A percentile compares a stretch with the other conserved stretches of the same genome.
Conservation (phyloP, 1,139 yeast genomes). For the Saccharomycopsis hybrid region DNA sequence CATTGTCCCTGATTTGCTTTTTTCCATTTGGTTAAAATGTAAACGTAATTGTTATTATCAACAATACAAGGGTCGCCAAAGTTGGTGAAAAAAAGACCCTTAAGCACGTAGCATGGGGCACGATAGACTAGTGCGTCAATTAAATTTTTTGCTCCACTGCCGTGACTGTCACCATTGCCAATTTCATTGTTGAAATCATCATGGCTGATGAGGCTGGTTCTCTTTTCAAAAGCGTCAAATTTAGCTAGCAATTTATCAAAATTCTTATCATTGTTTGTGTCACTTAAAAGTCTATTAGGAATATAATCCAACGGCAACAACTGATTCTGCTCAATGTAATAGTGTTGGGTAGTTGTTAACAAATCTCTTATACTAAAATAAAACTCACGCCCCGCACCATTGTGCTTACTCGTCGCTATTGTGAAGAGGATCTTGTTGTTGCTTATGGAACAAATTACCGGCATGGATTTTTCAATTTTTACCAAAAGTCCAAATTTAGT, state of each 20-base stretch:
- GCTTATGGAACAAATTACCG: constrained; percentile 51
- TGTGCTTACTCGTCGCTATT: constrained; percentile 22
- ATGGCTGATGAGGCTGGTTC: constrained; percentile 22
- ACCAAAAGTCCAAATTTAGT: constrained; percentile 52
- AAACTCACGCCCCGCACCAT: constrained; percentile 26
- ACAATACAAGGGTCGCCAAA: constrained; percentile 87
- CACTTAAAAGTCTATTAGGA: constrained; percentile 5
- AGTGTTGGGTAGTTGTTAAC: constrained; percentile 28
- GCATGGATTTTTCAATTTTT: constrained; percentile 44
- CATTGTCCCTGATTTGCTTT: constrained; percentile 70
- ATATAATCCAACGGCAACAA: constrained; percentile 33
- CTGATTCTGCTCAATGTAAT: constrained; percentile 38
- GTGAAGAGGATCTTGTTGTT: constrained; percentile 41
- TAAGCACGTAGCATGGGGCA: constrained; percentile 36
- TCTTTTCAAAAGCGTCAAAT: constrained; percentile 16
- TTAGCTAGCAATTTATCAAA: constrained; percentile 13
- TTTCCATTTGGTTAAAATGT: constrained; percentile 75
- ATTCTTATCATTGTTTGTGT: constrained; percentile 18
- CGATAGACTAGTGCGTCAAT: constrained; percentile 11
- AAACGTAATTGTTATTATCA: constrained; percentile 67
- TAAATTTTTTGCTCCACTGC: not conserved
- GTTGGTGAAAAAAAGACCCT: constrained; percentile 73
- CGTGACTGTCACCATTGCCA: constrained; percentile 25
- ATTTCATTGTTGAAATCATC: constrained; percentile 30
- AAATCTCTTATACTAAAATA: constrained; percentile 25